Base-by-base conservation (phyloP, 2,329 filamentous ascomycete genomes). In the Neopestalotiopsis clavispora region DNA sequence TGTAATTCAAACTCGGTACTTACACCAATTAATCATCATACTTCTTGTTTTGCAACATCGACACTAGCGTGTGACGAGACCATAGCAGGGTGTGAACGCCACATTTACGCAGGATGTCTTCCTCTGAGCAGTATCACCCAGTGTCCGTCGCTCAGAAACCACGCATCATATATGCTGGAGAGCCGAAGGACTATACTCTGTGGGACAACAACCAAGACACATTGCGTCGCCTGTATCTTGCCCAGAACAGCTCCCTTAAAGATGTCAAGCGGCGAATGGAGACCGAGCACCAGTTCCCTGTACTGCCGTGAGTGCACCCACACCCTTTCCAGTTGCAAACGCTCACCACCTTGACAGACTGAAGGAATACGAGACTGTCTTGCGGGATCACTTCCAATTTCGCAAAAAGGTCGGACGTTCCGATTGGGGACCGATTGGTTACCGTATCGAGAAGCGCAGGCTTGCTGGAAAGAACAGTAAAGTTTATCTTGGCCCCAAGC, bases 221-320 rank as follows among this genome's bases (percentile, higher is more conserved):
- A 1, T n/a, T 52, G 6, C n/a, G 45, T 23, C n/a, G 20, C 4
- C n/a, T 52, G 45, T 52, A 23, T 7, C n/a, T 52, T 17, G 9
- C 1, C 45, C 1, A 2, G 12, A n/a, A 52, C 3, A 2, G 2
- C 1, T 0, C 17, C 1, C 12, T 23, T n/a, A 23, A 52, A 20
- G 2, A 52, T 5, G 45, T 52, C 2, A 52, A 52, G 45, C 45
- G 4, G 0, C 45, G 2, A 3, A 52, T 52, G 45, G 45, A 52
- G 1, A 3, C 4, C 0, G n/a, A 23, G 1, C 4, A 52, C 3
- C 7, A 17, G 6, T 52, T 52, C 20, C 45, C 45, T 5, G 10
- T 23, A 23, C n/a, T 52, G 14, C n/a, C 45, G 45, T 52, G 9
- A 52, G 45, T 52, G n/a, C 45, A n/a, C 9, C n/a, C n/a, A 52